These are phyloP conservation scores for Remersonia thermophila DNA, from an alignment of 2,329 filamentous ascomycete genomes.

Conservation along the genomic window DNA sequence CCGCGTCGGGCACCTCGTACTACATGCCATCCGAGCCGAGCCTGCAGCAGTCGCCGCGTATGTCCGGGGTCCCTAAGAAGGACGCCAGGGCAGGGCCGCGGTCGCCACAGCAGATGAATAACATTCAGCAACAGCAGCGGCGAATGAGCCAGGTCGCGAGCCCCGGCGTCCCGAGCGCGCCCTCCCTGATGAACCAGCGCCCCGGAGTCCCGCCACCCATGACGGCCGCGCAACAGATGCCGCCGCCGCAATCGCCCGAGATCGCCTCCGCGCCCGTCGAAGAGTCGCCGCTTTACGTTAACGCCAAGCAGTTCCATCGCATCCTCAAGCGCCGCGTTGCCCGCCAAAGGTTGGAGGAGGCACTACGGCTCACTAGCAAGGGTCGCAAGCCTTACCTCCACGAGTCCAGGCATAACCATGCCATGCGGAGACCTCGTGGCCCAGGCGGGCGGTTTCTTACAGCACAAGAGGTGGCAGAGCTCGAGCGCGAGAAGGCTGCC, in stretches of 20 bases:
- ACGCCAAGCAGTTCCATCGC: conserved; percentile 96
- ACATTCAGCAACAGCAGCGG: conserved; percentile 40
- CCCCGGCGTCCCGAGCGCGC: conserved; percentile 60
- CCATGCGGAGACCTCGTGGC: conserved; percentile 87
- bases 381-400: conserved; percentile 94
- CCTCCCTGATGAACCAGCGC: conserved; percentile 63
- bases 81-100: conserved; percentile 55
- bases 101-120: conserved; percentile 63
- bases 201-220: conserved; percentile 47
- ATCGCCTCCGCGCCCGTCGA: conserved; percentile 61
- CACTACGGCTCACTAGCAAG: conserved; percentile 82
- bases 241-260: conserved; percentile 65
- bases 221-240: conserved; percentile 51
- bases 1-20: conserved; percentile 70
- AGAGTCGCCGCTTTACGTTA: conserved; percentile 92
- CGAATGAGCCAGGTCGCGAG: conserved; percentile 69
- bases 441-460: conserved; percentile 93
- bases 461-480: conserved; percentile 84
- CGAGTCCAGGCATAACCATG: conserved; percentile 94
- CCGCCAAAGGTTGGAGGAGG: conserved; percentile 85
- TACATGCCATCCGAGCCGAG: conserved; percentile 60
- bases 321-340: conserved; percentile 91
- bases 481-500: conserved; percentile 53
- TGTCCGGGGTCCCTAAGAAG: conserved; percentile 58
- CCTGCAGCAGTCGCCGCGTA: conserved; percentile 64